Conservation (phyloP, 176 grass and related monocot species). For the Puya raimondii region DNA sequence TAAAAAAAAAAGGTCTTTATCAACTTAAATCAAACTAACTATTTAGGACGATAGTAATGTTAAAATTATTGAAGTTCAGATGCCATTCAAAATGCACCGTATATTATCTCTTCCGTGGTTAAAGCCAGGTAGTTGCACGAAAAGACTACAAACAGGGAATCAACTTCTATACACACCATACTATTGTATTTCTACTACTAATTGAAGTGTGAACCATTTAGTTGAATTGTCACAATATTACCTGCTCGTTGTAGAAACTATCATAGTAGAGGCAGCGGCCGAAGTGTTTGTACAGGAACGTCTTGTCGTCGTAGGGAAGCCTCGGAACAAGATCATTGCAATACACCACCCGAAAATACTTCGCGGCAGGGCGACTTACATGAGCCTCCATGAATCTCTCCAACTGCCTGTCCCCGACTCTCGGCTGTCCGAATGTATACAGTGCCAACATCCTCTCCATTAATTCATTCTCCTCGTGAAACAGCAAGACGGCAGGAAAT, state of each 20-base stretch:
- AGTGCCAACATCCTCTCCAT: constrained; percentile 24
- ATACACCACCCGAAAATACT: constrained; percentile 31
- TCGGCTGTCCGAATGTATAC: constrained; percentile 40
- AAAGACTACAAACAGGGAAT: too few relatives aligned
- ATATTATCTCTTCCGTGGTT: too few relatives aligned
- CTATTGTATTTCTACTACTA: neutral
- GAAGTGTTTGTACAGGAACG: constrained; percentile 36
- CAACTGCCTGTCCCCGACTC: constrained; percentile 24
- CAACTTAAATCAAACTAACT: too few relatives aligned
- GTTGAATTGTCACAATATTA: neutral
- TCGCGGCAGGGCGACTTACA: constrained; percentile 5
- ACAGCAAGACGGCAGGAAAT: constrained; percentile 25
- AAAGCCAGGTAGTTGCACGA: too few relatives aligned
- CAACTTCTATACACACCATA: neutral
- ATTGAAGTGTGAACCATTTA: neutral
- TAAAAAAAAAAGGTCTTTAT: too few relatives aligned
- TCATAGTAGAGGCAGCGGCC: constrained; percentile 23
- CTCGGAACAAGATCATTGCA: constrained; percentile 39
- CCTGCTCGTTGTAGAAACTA: constrained; percentile 32
- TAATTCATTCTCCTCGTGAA: constrained; percentile 21
- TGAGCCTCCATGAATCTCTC: constrained; percentile 13
- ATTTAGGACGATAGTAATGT: too few relatives aligned
- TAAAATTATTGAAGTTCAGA: too few relatives aligned
- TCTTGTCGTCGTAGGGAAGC: constrained; percentile 27
- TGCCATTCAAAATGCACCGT: too few relatives aligned